These are phyloP conservation scores for Calonectria fujianensis DNA, from an alignment of 2,329 filamentous ascomycete species.

Conservation along the genomic window DNA sequence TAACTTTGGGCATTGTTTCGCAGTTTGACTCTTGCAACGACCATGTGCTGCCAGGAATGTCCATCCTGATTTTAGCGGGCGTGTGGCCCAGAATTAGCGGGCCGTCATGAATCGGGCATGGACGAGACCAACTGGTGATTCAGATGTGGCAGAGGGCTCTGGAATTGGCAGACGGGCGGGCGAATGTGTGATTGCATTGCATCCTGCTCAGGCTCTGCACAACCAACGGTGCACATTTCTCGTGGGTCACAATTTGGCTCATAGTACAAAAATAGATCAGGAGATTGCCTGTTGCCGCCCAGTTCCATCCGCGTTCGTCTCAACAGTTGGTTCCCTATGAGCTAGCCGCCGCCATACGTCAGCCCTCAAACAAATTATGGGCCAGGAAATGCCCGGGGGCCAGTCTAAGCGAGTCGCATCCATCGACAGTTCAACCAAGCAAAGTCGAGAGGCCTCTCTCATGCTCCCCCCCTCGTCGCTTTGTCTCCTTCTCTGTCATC, in stretches of 20 bases:
- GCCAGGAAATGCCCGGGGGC: conserved; percentile 19
- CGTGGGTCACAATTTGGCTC: not conserved
- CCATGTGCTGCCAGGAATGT: conserved; percentile 27
- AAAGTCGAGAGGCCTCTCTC: not conserved
- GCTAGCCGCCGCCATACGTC: conserved; percentile 21
- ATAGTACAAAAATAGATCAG: conserved; percentile 24
- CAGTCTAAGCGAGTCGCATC: conserved; percentile 17
- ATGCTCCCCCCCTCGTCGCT: not conserved
- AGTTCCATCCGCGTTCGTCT: conserved; percentile 25
- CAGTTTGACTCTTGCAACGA: conserved; percentile 25
- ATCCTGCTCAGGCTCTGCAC: not conserved
- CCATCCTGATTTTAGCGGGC: conserved; percentile 21
- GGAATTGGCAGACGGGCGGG: not conserved
- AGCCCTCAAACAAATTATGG: conserved; percentile 28
- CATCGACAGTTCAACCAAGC: conserved; percentile 26
- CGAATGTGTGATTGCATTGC: conserved; percentile 1
- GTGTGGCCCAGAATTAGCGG: conserved; percentile 18
- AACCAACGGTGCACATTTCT: conserved; percentile 10
- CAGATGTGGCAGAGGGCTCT: conserved; percentile 9
- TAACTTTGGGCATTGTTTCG: conserved; percentile 22
- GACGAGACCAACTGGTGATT: conserved; percentile 20
- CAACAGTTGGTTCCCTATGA: conserved; percentile 23
- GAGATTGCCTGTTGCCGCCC: conserved; percentile 21
- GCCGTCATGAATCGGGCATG: conserved; percentile 25
- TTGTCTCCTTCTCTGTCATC: not conserved